These are phyloP conservation scores for Diplogelasinospora grovesii DNA, from an alignment of 495 filamentous ascomycete genomes.

Conservation along the genomic window DNA sequence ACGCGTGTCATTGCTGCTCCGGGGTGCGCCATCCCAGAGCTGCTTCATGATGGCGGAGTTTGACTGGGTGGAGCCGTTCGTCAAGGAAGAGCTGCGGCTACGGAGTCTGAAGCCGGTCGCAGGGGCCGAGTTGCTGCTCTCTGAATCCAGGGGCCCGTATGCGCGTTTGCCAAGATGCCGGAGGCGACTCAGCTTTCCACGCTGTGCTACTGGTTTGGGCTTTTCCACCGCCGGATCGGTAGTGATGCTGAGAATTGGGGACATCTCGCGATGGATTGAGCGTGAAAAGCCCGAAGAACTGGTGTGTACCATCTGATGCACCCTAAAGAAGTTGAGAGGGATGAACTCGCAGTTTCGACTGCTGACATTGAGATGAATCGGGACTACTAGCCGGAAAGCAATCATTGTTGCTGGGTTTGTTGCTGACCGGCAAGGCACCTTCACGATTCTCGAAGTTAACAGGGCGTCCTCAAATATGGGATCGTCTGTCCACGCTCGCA, in stretches of 20 bases:
- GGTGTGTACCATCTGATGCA: constrained; percentile 38
- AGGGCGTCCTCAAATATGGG: constrained; percentile 38
- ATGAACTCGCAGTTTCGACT: constrained; percentile 34
- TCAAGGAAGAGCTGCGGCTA: too few relatives aligned
- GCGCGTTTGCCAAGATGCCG: too few relatives aligned
- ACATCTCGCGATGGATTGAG: constrained; percentile 39
- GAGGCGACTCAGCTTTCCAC: too few relatives aligned
- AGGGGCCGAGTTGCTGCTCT: too few relatives aligned
- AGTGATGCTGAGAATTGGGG: constrained; percentile 29
- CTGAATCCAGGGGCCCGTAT: too few relatives aligned
- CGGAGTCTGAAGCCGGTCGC: too few relatives aligned
- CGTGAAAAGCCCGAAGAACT: constrained; percentile 38
- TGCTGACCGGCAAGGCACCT: constrained; percentile 32
- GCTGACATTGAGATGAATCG: constrained; percentile 31
- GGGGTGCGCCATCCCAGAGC: neutral
- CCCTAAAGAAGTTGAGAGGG: constrained; percentile 46
- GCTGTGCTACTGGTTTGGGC: neutral
- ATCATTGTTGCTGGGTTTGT: constrained; percentile 25
- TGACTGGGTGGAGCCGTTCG: too few relatives aligned
- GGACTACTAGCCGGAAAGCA: constrained; percentile 37
- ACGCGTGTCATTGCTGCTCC: neutral
- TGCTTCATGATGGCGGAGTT: neutral
- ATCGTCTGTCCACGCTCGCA: constrained; percentile 34
- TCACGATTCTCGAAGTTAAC: constrained; percentile 30
- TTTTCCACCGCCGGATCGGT: constrained; percentile 20